Evolutionary conservation across 129 eudicot genomes (phyloP).

Genomic region (Oenanthe sinensis): DNA sequence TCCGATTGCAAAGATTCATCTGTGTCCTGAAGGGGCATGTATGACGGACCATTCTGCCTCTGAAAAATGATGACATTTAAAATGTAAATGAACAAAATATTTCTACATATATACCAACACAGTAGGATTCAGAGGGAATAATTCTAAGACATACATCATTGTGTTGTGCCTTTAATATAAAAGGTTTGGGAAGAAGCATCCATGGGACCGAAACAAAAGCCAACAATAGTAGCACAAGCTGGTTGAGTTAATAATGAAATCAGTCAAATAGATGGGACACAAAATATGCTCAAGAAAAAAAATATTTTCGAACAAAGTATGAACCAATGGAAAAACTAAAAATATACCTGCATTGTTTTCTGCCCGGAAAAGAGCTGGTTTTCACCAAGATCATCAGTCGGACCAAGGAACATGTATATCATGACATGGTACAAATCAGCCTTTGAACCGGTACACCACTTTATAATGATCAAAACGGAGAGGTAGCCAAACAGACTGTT

Average conservation of each 20-base stretch:
- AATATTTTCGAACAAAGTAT: neutral
- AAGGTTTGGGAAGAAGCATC: conserved; percentile 98
- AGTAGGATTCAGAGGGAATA: neutral
- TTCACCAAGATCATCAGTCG: conserved; percentile 92
- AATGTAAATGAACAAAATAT: neutral
- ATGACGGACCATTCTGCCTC: conserved; percentile 82
- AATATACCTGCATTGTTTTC: conserved; percentile 67
- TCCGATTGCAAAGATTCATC: conserved; percentile 69
- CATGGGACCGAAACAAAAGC: conserved; percentile 96
- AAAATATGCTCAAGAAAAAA: neutral
- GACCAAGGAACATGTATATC: conserved; percentile 99
- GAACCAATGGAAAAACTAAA: neutral
- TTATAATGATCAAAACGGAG: conserved; percentile 71
- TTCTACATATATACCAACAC: neutral
- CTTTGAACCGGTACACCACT: conserved; percentile 96
- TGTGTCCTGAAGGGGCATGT: conserved; percentile 54
- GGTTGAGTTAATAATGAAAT: conserved; percentile 10
- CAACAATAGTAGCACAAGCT: conserved; percentile 67
- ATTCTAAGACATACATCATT: conserved; percentile 39
- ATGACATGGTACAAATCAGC: conserved; percentile 95
- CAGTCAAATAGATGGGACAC: neutral
- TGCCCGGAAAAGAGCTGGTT: conserved; percentile 93
- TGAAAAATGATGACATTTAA: conserved; percentile 21
- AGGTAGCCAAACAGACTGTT: conserved; percentile 94
- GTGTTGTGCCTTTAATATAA: conserved; percentile 72